Base-by-base conservation (phyloP, 2,329 filamentous ascomycete species). In the Zymoseptoria crescenta region DNA sequence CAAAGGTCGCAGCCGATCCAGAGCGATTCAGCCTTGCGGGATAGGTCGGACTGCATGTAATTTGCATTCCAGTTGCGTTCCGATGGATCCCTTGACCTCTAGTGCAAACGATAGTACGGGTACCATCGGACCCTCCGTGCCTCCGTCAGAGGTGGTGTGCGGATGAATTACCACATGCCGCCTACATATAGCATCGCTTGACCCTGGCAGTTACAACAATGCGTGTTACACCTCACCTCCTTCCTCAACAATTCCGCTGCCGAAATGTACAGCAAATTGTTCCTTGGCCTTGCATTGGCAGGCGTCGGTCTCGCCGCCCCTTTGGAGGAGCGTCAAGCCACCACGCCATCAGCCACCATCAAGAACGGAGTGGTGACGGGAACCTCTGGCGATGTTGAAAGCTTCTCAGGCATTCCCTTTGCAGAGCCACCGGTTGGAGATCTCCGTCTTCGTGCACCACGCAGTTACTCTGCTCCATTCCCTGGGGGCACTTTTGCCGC, bases 361-460 rank as follows among this genome's bases (percentile, higher is more conserved):
- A 73, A 79, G 0, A 78, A 80, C 50, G 85, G 83, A 45, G 86
- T 81, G 4, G 70, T 81, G 49, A 84, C 84, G 45, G 71, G 69
- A 58, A 73, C 65, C 60, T 69, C 72, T 2, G 67, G 70, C 2
- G 73, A 74, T 27, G 79, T 90, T 20, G 88, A 93, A 59, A 82
- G 78, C 27, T 92, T 89, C 75, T 84, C 81, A 57, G 88, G 86
- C 21, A 89, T 94, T 58, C 89, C 88, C 2, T 94, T 85, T 68
- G 88, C 88, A 1, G 77, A 89, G 62, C 81, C 87, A 1, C 89
- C 89, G 0, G 79, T 82, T 0, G 87, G 86, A 0, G 71, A 77
- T 2, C 76, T 90, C 24, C 84, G 89, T 16, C 80, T 94, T 35
- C 86, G 82, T 68, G 86, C 87, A 6, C 89, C 89, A 0, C 80